These are phyloP conservation scores for Xylaria sp. DNA, from an alignment of 2,329 filamentous ascomycete species.

Conservation along the genomic window DNA sequence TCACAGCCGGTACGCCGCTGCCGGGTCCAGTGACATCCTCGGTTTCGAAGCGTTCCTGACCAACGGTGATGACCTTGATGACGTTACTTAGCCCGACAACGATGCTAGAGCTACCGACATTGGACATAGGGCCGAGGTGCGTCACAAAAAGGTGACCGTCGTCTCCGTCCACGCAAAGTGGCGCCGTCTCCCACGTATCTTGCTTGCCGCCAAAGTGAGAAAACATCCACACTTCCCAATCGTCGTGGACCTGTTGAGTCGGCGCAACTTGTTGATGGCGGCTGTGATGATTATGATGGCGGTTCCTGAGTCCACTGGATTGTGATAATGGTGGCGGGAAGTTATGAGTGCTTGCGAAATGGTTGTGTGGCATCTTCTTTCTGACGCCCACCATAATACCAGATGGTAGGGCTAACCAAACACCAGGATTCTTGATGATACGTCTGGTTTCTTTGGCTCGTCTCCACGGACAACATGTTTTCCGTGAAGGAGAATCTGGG, in stretches of 20 bases:
- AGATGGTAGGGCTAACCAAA: slow-evolving; percentile 66
- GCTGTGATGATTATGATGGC: neutral
- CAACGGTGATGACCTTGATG: slow-evolving; percentile 72
- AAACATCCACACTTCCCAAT: slow-evolving; percentile 63
- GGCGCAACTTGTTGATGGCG: slow-evolving; percentile 20
- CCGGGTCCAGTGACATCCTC: slow-evolving; percentile 39
- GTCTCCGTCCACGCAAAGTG: slow-evolving; percentile 50
- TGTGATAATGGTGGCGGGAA: slow-evolving; percentile 29
- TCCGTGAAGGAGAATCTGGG: slow-evolving; percentile 46
- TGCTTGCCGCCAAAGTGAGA: slow-evolving; percentile 50
- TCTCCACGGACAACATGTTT: slow-evolving; percentile 57
- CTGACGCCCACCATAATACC: slow-evolving; percentile 69
- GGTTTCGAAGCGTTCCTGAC: slow-evolving; percentile 67
- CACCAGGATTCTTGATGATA: slow-evolving; percentile 65
- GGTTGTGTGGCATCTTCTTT: slow-evolving; percentile 45
- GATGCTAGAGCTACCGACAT: slow-evolving; percentile 67
- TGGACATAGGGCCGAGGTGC: slow-evolving; percentile 67
- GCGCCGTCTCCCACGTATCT: slow-evolving; percentile 52
- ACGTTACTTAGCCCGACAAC: slow-evolving; percentile 75
- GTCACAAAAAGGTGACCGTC: slow-evolving; percentile 67
- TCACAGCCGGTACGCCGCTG: slow-evolving; percentile 46
- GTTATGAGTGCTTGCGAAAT: slow-evolving; percentile 27
- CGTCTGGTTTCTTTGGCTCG: slow-evolving; percentile 58
- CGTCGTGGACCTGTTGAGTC: slow-evolving; percentile 38
- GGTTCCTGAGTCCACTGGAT: slow-evolving; percentile 37